Percentiles rank a stretch among this genome's conserved stretches.
phyloP scores from a whole-genome alignment of 192 early-diverging fungal species.

The Umbelopsis sp. region DNA sequence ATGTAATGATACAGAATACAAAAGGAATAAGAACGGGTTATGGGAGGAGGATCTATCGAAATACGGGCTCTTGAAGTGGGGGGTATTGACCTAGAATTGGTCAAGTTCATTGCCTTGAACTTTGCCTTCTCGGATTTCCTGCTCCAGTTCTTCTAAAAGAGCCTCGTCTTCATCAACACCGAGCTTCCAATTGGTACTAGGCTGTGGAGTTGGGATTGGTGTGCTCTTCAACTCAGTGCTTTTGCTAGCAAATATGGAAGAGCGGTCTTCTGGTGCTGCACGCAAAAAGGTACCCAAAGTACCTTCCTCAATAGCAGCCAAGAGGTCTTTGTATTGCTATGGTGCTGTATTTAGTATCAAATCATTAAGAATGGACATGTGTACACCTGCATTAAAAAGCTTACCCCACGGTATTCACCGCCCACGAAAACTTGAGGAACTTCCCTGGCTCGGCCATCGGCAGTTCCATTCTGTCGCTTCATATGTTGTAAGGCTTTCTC shows the following conservation, averaged over 20 bases:
- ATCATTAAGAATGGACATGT: not conserved
- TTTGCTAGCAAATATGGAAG: not conserved
- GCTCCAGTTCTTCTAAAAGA: constrained; percentile 23
- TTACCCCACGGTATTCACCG: constrained; percentile 24
- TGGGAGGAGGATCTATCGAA: not conserved
- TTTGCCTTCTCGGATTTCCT: constrained; percentile 27
- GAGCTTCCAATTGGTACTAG: not conserved
- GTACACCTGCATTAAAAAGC: not conserved
- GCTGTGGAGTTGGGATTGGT: not conserved
- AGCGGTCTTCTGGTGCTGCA: not conserved
- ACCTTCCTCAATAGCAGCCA: not conserved
- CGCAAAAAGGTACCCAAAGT: not conserved
- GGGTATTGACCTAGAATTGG: not conserved
- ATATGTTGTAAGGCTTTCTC: constrained; percentile 36
- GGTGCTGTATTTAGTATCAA: not conserved
- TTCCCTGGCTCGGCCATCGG: constrained; percentile 7
- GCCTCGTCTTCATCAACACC: constrained; percentile 27
- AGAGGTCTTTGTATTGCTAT: constrained; percentile 28
- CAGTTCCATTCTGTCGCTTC: constrained; percentile 20
- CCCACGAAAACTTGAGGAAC: constrained; percentile 34
- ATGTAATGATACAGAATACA: not conserved
- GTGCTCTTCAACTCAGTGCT: not conserved
- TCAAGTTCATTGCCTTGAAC: not conserved
- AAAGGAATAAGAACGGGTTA: not conserved
- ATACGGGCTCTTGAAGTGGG: not conserved